Evolutionary conservation across 1,284 basidiomycete genomes (phyloP).

Genomic region (Cryptococcus amylolentus): DNA sequence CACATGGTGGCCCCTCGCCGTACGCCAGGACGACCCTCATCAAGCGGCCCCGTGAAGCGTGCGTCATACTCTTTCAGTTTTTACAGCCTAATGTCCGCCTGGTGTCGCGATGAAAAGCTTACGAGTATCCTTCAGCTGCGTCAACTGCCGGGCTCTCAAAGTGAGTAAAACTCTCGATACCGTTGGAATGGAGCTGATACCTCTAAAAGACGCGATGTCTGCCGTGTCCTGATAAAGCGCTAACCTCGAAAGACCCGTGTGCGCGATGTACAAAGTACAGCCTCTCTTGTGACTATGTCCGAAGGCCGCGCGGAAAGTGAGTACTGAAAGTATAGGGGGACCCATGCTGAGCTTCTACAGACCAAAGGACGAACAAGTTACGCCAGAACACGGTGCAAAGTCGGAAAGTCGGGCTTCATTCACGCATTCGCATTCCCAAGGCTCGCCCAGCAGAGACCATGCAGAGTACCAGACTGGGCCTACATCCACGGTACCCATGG

Average conservation of each 20-base stretch:
- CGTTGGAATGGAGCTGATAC: background rate
- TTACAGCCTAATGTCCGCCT: background rate
- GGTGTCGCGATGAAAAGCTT: background rate
- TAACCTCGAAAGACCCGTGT: slow-evolving; percentile 3
- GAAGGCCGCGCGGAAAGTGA: slow-evolving; percentile 4
- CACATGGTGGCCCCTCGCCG: no score
- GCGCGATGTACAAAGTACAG: slow-evolving; percentile 1
- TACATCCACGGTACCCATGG: background rate
- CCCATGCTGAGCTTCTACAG: background rate
- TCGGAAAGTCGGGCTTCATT: background rate
- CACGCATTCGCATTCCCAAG: background rate
- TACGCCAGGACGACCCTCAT: background rate
- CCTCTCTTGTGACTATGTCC: slow-evolving; percentile 1
- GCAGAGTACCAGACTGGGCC: background rate
- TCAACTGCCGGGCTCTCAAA: background rate
- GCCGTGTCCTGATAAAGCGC: background rate
- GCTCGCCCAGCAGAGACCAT: background rate
- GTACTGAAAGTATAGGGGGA: background rate
- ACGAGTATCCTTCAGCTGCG: background rate
- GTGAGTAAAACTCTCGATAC: background rate
- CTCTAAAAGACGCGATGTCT: slow-evolving; percentile 2
- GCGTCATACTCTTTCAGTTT: background rate
- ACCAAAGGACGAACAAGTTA: background rate
- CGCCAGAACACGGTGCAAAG: background rate
- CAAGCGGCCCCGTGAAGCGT: slow-evolving; percentile 1